Conservation (phyloP, 257 asterid genomes). For the Gynochthodes officinalis region DNA sequence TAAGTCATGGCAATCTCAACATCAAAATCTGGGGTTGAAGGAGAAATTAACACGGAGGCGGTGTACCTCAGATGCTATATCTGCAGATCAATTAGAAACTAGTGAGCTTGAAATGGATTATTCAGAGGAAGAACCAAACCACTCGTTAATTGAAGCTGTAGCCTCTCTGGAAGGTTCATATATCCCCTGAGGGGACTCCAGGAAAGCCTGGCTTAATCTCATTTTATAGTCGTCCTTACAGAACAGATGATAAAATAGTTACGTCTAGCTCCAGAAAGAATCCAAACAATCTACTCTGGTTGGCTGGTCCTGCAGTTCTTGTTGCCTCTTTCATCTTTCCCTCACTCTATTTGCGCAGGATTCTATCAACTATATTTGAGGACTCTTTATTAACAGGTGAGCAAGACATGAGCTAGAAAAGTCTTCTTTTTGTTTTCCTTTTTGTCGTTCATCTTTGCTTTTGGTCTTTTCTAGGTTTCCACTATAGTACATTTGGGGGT, state of each 20-base stretch:
- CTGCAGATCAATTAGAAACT: slow-evolving; percentile 48
- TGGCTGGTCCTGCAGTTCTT: slow-evolving; percentile 83
- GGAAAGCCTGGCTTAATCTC: slow-evolving; percentile 89
- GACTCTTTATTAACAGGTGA: slow-evolving; percentile 91
- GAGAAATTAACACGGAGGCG: slow-evolving; percentile 32
- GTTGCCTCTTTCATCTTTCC: slow-evolving; percentile 91
- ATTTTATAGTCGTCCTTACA: slow-evolving; percentile 46
- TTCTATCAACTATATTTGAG: slow-evolving; percentile 76
- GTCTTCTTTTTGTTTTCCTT: not conserved
- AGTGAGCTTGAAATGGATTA: slow-evolving; percentile 48
- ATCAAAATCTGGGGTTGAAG: slow-evolving; percentile 33
- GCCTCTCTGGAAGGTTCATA: slow-evolving; percentile 30
- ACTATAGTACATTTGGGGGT: not conserved
- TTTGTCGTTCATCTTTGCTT: not conserved
- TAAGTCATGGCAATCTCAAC: slow-evolving; percentile 41
- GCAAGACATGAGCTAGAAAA: slow-evolving; percentile 19
- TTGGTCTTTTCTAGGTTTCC: not conserved
- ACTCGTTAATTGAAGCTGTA: slow-evolving; percentile 40
- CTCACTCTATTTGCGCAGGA: slow-evolving; percentile 84
- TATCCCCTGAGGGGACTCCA: slow-evolving; percentile 40
- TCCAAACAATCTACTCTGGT: slow-evolving; percentile 59
- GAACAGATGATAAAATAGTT: slow-evolving; percentile 33
- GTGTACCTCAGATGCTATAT: slow-evolving; percentile 35
- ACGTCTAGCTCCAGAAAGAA: slow-evolving; percentile 37
- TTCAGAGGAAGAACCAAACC: slow-evolving; percentile 41